Evolutionary conservation across 1,284 basidiomycete species (phyloP), one percentile per base, ranked within the genome.

Genomic region (Pseudozyma tsukubaensis): DNA sequence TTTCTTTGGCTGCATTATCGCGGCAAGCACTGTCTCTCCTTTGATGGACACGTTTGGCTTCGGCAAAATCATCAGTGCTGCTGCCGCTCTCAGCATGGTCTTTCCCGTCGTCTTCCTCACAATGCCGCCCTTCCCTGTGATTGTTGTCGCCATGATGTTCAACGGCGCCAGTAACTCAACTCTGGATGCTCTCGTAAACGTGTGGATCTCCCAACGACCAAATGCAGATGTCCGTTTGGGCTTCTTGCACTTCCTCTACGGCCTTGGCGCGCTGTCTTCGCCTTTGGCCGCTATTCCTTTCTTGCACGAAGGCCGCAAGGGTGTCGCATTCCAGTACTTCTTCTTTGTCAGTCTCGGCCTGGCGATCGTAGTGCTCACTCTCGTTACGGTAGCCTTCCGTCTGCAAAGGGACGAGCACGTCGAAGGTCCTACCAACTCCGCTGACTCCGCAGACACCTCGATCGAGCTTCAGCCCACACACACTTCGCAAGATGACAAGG

Each of bases 251-350:
- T 77, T 74, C 24, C 34, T 72, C n/a, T 79, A 79, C 39, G 77
- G 77, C 3, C 21, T 77, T 9, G 77, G 77, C 13, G 77, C 77
- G 4, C 43, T 79, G n/a, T 58, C 58, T 29, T 64, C 69, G 4
- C 77, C 77, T 11, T 47, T 79, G 34, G 77, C 77, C 3, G 76
- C 75, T 2, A 68, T 70, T 3, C 72, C 68, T 9, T 76, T 79
- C 39, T 39, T 65, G 40, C 59, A 64, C 24, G 50, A 65, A 39
- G 62, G 59, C 0, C 45, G 56, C 9, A 44, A 54, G 10, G 72
- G 61, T 7, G 24, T 69, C 13, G 53, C 55, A 9, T 79, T 77
- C 51, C 55, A 65, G 53, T 59, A 63, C 51, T 79, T 79, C 36
- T 79, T 73, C 51, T 52, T 51, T 12, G 66, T 69, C 40, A 50